Evolutionary conservation across 768 basidiomycete species (phyloP), one percentile per base, ranked within the genome.

Genomic region (Phlegmacium glaucopus): DNA sequence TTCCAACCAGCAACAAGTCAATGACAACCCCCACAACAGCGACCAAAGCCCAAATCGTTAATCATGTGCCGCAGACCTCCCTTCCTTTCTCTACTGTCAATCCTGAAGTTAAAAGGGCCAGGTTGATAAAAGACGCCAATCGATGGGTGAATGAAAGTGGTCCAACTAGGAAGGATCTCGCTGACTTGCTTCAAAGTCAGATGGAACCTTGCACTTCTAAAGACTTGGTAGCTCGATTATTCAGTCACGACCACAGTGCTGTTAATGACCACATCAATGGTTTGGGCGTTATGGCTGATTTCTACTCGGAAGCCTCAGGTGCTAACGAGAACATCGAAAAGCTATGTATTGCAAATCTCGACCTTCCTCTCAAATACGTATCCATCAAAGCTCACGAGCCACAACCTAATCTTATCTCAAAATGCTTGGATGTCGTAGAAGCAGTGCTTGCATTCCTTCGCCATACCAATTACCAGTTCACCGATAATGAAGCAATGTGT

Each of bases 201-300:
- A 97, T 98, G 93, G 93, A 94, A 55, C 77, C 83, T 8, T 79
- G 87, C 58, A 75, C 80, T 6, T 87, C 87, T 3, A 83, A 85
- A 51, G 87, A 94, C 2, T 68, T 98, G 2, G 64, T 88, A 10
- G 66, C 79, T 4, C 80, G 80, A 25, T 73, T 99, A 25, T 99
- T 97, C 72, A 97, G 95, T 60, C 90, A 88, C 50, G 96, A 96
- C 57, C 96, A 97, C 64, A 90, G 87, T 54, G 91, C 94, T 6
- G 86, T 97, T 53, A 94, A 92, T 57, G 96, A 98, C 62, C 85
- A 89, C 58, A 77, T 95, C 44, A 72, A 74, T n/a, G 95, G 89
- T 6, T 66, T 98, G 44, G 72, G 78, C 6, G 75, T 70, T 41
- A 74, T 98, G 16, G 77, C 82, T 44, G 90, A 94, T 2, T 86